Percentiles rank a stretch among this genome's conserved stretches.
phyloP scores from a whole-genome alignment of 208 protist species.

The Acanthamoeba quina region DNA sequence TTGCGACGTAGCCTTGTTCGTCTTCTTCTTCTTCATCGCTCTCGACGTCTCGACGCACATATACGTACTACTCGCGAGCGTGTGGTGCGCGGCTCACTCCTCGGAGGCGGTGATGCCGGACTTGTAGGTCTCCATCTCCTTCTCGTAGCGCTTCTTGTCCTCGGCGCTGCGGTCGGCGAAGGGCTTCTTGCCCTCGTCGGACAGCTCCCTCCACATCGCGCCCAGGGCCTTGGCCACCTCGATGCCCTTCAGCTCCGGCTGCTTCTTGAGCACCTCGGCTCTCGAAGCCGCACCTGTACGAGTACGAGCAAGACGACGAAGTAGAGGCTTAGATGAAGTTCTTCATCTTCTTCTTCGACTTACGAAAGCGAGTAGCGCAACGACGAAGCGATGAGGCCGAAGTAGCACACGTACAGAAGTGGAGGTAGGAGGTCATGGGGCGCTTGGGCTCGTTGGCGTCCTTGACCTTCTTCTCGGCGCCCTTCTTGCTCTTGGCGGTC shows the following conservation, averaged over 20 bases:
- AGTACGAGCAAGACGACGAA: neutral
- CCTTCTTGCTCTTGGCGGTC: neutral
- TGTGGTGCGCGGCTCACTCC: neutral
- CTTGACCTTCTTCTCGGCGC: neutral
- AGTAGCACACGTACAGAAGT: neutral
- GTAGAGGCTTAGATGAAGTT: neutral
- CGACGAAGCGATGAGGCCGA: neutral
- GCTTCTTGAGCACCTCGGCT: neutral
- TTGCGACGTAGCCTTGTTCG: neutral
- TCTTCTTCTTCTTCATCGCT: neutral
- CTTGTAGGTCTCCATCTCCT: slow-evolving; percentile 48
- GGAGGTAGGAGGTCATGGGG: neutral
- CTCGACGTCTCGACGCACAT: too few relatives aligned
- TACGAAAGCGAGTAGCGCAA: neutral
- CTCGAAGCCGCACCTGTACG: neutral
- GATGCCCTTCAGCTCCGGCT: slow-evolving; percentile 43
- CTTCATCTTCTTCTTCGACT: neutral
- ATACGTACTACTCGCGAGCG: neutral
- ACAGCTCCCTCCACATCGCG: slow-evolving; percentile 29
- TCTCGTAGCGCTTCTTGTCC: slow-evolving; percentile 75
- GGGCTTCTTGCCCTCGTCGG: slow-evolving; percentile 65
- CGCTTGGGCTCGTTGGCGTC: slow-evolving; percentile 37
- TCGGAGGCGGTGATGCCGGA: slow-evolving; percentile 45
- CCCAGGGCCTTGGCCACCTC: slow-evolving; percentile 6
- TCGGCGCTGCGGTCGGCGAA: slow-evolving; percentile 19